Percentiles rank a stretch among this genome's conserved stretches.
phyloP scores from a whole-genome alignment of 352 stramenopile species.

The Phytophthora podocarpi region DNA sequence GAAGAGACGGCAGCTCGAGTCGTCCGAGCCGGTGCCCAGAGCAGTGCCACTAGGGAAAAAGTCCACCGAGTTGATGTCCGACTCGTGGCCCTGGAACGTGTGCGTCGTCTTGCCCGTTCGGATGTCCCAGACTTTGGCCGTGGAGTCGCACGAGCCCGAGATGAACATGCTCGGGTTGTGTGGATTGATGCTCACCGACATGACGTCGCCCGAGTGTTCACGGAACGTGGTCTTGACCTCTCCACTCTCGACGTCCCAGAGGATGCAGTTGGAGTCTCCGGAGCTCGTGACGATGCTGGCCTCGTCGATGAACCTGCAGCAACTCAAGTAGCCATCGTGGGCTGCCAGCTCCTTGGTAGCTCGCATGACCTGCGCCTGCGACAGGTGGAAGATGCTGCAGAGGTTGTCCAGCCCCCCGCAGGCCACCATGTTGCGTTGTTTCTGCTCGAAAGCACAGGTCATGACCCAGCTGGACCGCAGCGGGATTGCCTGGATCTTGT shows the following conservation, averaged over 20 bases:
- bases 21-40: slow-evolving; percentile 96
- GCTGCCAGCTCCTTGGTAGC: slow-evolving; percentile 95
- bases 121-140: slow-evolving; percentile 98
- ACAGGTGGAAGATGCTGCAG: slow-evolving; percentile 99
- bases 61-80: slow-evolving; percentile 98
- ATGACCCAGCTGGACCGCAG: slow-evolving; percentile 99
- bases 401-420: slow-evolving; percentile 99
- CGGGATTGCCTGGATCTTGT: slow-evolving; percentile 97
- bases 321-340: slow-evolving; percentile 98
- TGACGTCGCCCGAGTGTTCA: slow-evolving; percentile 98
- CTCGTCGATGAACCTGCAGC: slow-evolving; percentile 98
- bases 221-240: slow-evolving; percentile 95
- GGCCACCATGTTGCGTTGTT: slow-evolving; percentile 96
- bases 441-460: slow-evolving; percentile 99
- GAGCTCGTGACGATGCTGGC: slow-evolving; percentile 93
- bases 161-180: slow-evolving; percentile 97
- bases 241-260: slow-evolving; percentile 97
- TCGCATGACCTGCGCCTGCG: slow-evolving; percentile 88
- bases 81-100: slow-evolving; percentile 98
- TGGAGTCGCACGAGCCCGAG: slow-evolving; percentile 96
- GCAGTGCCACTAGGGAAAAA: slow-evolving; percentile 97
- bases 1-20: slow-evolving; percentile 97
- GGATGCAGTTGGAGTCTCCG: slow-evolving; percentile 98
- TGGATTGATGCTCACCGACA: slow-evolving; percentile 96
- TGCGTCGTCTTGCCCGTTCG: slow-evolving; percentile 94